These are phyloP conservation scores for Rhizopus sp. DNA, from an alignment of 371 early-diverging fungal species.

Conservation along the genomic window DNA sequence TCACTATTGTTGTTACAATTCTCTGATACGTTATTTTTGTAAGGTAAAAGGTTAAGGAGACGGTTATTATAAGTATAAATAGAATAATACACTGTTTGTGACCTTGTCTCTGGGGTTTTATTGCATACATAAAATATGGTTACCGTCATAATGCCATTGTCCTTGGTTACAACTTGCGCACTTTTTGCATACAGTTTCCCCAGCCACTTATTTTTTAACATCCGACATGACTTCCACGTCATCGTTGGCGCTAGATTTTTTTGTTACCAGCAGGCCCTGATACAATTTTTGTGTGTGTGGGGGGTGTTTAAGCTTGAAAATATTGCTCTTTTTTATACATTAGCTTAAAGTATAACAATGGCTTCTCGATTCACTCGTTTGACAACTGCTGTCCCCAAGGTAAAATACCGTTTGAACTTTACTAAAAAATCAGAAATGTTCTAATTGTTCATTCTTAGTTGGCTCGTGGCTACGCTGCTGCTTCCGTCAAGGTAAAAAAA, in stretches of 20 bases:
- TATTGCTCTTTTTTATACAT: conserved; percentile 6
- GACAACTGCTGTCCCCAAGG: conserved; percentile 50
- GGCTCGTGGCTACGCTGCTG: conserved; percentile 62
- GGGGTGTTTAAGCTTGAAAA: neutral
- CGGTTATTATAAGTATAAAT: too few relatives aligned
- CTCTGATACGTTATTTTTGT: too few relatives aligned
- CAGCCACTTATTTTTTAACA: neutral
- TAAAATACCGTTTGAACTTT: conserved; percentile 16
- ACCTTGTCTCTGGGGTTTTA: too few relatives aligned
- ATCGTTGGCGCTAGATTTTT: neutral
- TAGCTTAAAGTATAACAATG: conserved; percentile 25
- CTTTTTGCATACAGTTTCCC: too few relatives aligned
- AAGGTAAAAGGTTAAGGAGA: too few relatives aligned
- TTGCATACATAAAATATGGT: too few relatives aligned
- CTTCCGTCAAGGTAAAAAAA: conserved; percentile 52
- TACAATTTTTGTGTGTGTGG: conserved; percentile 6
- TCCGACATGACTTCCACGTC: neutral
- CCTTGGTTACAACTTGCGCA: too few relatives aligned
- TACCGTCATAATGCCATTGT: too few relatives aligned
- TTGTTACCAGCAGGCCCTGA: conserved; percentile 9
- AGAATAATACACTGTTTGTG: too few relatives aligned
- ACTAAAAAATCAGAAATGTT: neutral
- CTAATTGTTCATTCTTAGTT: conserved; percentile 34
- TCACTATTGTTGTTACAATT: too few relatives aligned
- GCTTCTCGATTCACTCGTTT: conserved; percentile 54